A percentile compares a stretch with the other conserved stretches of the same genome.
phyloP scores from a whole-genome alignment of 2,329 filamentous ascomycete genomes.

The Colletotrichum chrysophilum region DNA sequence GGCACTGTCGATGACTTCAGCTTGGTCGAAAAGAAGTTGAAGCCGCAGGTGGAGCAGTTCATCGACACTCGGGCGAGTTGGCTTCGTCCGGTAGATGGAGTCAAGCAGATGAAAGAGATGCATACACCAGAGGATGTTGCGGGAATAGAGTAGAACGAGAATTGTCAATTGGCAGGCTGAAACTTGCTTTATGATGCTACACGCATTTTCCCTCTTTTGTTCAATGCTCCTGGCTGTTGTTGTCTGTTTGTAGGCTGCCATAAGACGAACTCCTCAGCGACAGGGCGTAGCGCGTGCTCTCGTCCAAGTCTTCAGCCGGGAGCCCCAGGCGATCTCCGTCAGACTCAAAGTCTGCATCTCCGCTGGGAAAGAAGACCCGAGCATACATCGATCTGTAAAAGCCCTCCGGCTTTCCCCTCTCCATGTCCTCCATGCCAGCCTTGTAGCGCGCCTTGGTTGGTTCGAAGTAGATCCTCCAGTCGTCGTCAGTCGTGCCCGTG shows the following conservation, averaged over 20 bases:
- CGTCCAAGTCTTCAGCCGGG: conserved; percentile 63
- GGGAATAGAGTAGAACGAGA: background rate
- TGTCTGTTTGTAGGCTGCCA: background rate
- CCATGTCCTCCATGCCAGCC: conserved; percentile 49
- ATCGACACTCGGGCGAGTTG: conserved; percentile 56
- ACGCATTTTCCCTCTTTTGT: background rate
- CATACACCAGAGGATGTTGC: background rate
- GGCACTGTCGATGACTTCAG: conserved; percentile 68
- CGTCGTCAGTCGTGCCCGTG: conserved; percentile 58
- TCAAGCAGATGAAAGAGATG: conserved; percentile 25
- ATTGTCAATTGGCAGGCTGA: background rate
- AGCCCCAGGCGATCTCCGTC: conserved; percentile 60
- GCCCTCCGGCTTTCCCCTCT: conserved; percentile 42
- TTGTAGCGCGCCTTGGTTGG: conserved; percentile 50
- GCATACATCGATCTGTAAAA: conserved; percentile 39
- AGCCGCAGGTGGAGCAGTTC: conserved; percentile 58
- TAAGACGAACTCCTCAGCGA: background rate
- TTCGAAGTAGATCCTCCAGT: conserved; percentile 56
- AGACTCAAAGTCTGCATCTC: conserved; percentile 21
- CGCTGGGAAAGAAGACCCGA: background rate
- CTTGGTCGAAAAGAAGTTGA: conserved; percentile 61
- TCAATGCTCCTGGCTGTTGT: background rate
- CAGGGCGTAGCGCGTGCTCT: conserved; percentile 41
- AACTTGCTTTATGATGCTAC: background rate
- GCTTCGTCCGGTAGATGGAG: conserved; percentile 43